phyloP scores from a whole-genome alignment of 768 basidiomycete species.

The Trametes elegans region DNA sequence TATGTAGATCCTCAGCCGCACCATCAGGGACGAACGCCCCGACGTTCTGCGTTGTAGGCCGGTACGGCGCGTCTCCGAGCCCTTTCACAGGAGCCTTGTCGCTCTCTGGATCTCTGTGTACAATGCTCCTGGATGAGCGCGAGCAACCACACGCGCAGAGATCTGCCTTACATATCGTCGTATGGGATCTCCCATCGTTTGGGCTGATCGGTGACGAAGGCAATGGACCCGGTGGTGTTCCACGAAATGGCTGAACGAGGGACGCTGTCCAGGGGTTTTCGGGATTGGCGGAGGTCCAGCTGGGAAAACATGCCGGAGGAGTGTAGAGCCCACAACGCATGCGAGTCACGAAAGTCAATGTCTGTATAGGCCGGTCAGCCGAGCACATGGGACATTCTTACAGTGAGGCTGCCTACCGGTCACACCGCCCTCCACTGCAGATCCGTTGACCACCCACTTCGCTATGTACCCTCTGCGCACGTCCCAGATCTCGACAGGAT shows the following conservation, averaged over 20 bases:
- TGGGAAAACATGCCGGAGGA: constrained; percentile 77
- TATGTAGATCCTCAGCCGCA: constrained; percentile 40
- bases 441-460: constrained; percentile 75
- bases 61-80: constrained; percentile 54
- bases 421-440: constrained; percentile 66
- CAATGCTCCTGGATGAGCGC: neutral
- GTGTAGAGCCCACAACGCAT: constrained; percentile 73
- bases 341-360: constrained; percentile 64
- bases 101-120: constrained; percentile 37
- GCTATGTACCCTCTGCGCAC: constrained; percentile 77
- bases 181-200: constrained; percentile 67
- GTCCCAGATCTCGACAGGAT: constrained; percentile 84
- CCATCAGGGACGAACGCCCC: constrained; percentile 47
- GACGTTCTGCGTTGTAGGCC: constrained; percentile 54
- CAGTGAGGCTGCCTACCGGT: constrained; percentile 52
- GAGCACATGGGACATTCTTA: neutral
- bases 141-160: neutral
- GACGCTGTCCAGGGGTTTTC: constrained; percentile 65
- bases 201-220: constrained; percentile 62
- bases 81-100: constrained; percentile 44
- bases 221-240: constrained; percentile 60
- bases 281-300: constrained; percentile 65
- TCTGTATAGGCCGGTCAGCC: constrained; percentile 39
- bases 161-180: constrained; percentile 74
- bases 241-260: constrained; percentile 64